Percentiles rank a stretch among this genome's conserved stretches.
These are phyloP conservation scores for Trametes pubescens DNA, from an alignment of 1,284 basidiomycete species.

Conservation along the genomic window DNA sequence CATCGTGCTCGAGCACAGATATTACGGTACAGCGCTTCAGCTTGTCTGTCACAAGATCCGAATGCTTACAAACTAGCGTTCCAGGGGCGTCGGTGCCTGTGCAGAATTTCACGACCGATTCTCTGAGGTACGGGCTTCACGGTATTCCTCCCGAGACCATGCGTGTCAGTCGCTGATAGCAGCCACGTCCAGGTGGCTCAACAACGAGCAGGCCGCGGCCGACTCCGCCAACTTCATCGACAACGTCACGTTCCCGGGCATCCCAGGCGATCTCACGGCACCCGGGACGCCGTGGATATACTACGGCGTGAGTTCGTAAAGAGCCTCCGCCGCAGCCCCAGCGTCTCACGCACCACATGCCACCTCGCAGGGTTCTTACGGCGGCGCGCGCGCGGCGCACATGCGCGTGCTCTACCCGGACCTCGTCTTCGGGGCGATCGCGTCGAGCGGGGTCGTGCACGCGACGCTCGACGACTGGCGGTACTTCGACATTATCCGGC, in stretches of 20 bases:
- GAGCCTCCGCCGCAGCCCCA: constrained; percentile 26
- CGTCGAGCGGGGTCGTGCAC: constrained; percentile 86
- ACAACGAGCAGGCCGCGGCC: constrained; percentile 89
- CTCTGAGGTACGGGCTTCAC: constrained; percentile 58
- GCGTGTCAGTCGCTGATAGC: constrained; percentile 12
- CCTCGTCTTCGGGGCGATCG: constrained; percentile 90
- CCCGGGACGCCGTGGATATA: constrained; percentile 89
- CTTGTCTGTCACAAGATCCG: constrained; percentile 1
- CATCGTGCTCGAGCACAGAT: constrained; percentile 85
- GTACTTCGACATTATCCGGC: constrained; percentile 89
- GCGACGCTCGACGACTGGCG: constrained; percentile 80
- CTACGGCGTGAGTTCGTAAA: constrained; percentile 71
- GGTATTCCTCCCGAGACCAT: not conserved
- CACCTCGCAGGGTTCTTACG: constrained; percentile 77
- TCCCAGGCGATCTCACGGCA: constrained; percentile 73
- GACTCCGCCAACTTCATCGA: constrained; percentile 93
- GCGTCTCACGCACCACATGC: constrained; percentile 16
- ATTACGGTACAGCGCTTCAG: constrained; percentile 23
- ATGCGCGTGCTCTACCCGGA: constrained; percentile 91
- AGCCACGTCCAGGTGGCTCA: constrained; percentile 71
- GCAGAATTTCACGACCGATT: constrained; percentile 81
- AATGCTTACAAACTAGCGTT: constrained; percentile 3
- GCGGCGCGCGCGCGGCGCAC: constrained; percentile 93
- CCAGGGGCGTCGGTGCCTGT: constrained; percentile 86
- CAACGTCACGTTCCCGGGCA: constrained; percentile 77